Percentiles rank a stretch among this genome's conserved stretches.
Conservation (phyloP, 805 yeast genomes). For the Danielia reshetovae region DNA sequence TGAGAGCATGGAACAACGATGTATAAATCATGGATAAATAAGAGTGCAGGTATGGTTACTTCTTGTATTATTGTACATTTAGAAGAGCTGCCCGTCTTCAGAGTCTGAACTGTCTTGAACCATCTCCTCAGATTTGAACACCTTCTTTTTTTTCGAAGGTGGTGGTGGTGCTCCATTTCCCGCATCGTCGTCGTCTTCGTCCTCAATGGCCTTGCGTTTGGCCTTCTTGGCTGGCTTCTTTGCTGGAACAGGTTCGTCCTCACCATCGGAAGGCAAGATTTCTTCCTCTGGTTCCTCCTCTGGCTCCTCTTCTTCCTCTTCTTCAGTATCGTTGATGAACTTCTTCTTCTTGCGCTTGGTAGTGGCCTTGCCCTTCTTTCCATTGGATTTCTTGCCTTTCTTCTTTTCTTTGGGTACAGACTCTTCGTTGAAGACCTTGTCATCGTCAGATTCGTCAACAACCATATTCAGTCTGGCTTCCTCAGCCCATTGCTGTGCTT, state of each 20-base stretch:
- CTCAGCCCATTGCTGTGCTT: constrained; percentile 48
- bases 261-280: constrained; percentile 3
- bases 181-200: constrained; percentile 28
- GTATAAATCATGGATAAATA: too few species aligned
- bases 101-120: constrained; percentile 50
- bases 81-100: constrained; percentile 23
- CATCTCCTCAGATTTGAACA: constrained; percentile 26
- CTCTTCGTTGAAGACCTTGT: constrained; percentile 26
- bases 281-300: constrained; percentile 14
- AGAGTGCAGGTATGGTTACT: too few species aligned
- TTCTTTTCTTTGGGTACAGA: constrained; percentile 19
- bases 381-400: constrained; percentile 13
- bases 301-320: constrained; percentile 21
- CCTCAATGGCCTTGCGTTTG: constrained; percentile 31
- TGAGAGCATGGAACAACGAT: constrained; percentile 34
- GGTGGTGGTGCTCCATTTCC: constrained; percentile 4
- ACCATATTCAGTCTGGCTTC: constrained; percentile 37
- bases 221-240: constrained; percentile 17
- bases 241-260: constrained; percentile 10
- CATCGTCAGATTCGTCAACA: constrained; percentile 37
- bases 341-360: constrained; percentile 27
- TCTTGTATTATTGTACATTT: constrained; percentile 2
- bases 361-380: constrained; percentile 20
- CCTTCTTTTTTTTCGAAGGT: constrained; percentile 26
- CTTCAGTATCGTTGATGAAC: constrained; percentile 32